Evolutionary conservation across 208 protist genomes (phyloP).

Genomic region (Trichomonas gallinae): DNA sequence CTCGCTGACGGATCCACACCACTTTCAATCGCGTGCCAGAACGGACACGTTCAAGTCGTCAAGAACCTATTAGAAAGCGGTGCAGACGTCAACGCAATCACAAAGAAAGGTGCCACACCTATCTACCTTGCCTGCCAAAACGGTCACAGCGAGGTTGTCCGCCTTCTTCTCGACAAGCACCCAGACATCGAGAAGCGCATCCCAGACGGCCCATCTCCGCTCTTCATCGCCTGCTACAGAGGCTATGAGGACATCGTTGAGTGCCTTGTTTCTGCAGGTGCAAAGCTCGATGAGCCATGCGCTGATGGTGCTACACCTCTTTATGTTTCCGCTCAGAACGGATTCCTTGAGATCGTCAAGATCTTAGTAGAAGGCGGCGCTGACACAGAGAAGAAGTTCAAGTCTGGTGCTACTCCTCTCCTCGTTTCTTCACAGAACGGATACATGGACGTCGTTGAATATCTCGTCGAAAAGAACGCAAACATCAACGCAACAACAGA

Average conservation of each 20-base stretch:
- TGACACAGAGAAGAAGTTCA: neutral
- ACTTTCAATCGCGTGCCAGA: neutral
- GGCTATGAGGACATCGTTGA: neutral
- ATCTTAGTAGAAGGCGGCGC: neutral
- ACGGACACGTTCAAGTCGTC: neutral
- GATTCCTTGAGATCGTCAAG: neutral
- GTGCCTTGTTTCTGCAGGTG: neutral
- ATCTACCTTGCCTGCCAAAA: neutral
- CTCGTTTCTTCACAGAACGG: neutral
- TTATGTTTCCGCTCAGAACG: neutral
- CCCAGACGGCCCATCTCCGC: no score
- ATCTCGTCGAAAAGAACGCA: neutral
- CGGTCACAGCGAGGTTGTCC: neutral
- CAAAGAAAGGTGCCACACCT: neutral
- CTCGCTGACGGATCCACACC: neutral
- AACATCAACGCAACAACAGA: neutral
- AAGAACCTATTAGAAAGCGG: neutral
- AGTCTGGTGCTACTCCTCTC: neutral
- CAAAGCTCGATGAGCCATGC: neutral
- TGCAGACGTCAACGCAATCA: neutral
- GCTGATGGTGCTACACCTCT: neutral
- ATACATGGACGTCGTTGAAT: neutral
- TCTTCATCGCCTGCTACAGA: neutral
- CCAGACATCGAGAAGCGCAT: neutral
- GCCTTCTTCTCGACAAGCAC: neutral